Evolutionary conservation across 441 rosid genomes (phyloP), one percentile per base, ranked within the genome.

Genomic region (Arabidopsis hybrid): DNA sequence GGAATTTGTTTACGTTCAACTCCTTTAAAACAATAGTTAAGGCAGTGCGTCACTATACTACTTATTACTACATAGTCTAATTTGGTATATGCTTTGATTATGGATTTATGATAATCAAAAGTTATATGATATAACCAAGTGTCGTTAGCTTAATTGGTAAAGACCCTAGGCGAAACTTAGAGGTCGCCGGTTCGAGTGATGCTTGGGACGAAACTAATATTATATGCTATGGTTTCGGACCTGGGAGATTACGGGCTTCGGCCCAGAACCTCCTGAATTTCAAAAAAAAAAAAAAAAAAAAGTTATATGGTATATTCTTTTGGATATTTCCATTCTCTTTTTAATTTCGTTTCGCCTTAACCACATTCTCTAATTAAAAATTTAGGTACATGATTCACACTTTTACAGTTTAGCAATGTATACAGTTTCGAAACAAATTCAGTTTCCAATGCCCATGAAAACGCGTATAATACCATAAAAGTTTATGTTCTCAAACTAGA

Each of bases 291-390:
- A 21, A 21, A 21, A 21, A 0, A 21, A 21, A 21, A 21, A 21
- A 21, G 26, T 21, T 21, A 21, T 21, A 2, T 57, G 72, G 77
- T 57, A 73, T 73, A 73, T 73, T 46, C 72, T 36, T 46, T 49
- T 72, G 65, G 58, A 73, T 56, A 72, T 72, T 63, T 55, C 57
- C 36, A 9, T 4, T 34, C 12, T n/a, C 36, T 8, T 26, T 61
- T 52, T 6, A 35, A 0, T 42, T 32, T 49, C 29, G n/a, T n/a
- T n/a, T 39, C 43, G 17, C 64, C 49, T 39, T 38, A 5, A 26
- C 16, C 10, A 39, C 49, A 18, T 60, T 59, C 16, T 13, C 14
- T 60, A 18, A 4, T 21, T 17, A 6, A 9, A 14, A 57, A 35
- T 2, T 39, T 39, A 60, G 47, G 38, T 61, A 16, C 29, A 16